Evolutionary conservation across 2,329 filamentous ascomycete genomes (phyloP).

Genomic region (Chaetomiaceae sp.): DNA sequence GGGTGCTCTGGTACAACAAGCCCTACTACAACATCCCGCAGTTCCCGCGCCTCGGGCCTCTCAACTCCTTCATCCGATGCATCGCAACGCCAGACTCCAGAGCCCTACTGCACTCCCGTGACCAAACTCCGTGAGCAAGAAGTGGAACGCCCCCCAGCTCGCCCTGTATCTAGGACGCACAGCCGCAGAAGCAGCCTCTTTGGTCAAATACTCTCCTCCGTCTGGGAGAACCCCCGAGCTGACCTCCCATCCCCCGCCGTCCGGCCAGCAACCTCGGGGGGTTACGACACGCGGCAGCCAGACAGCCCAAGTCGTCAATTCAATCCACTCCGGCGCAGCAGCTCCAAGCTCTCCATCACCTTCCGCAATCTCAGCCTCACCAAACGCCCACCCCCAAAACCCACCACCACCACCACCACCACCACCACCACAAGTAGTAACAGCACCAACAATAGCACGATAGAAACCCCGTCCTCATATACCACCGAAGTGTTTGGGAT

Average conservation of each 20-base stretch:
- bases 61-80: not conserved
- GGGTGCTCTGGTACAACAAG: slow-evolving; percentile 1
- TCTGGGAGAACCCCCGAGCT: slow-evolving; percentile 20
- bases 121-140: slow-evolving; percentile 10
- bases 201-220: slow-evolving; percentile 7
- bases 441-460: no score
- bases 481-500: slow-evolving; percentile 12
- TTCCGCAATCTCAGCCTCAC: slow-evolving; percentile 8
- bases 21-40: not conserved
- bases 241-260: slow-evolving; percentile 3
- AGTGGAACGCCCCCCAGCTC: not conserved
- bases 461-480: no score
- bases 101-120: slow-evolving; percentile 9
- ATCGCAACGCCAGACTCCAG: not conserved
- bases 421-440: no score
- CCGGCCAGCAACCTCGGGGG: not conserved
- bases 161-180: not conserved
- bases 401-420: no score
- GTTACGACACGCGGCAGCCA: not conserved
- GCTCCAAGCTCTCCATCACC: slow-evolving; percentile 16
- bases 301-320: not conserved
- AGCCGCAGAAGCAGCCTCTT: slow-evolving; percentile 14
- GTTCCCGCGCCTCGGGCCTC: not conserved
- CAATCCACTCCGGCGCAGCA: slow-evolving; percentile 14
- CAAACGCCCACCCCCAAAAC: not conserved